Conservation (phyloP, 2,329 filamentous ascomycete species). For the Pseudopyricularia cyperi region DNA sequence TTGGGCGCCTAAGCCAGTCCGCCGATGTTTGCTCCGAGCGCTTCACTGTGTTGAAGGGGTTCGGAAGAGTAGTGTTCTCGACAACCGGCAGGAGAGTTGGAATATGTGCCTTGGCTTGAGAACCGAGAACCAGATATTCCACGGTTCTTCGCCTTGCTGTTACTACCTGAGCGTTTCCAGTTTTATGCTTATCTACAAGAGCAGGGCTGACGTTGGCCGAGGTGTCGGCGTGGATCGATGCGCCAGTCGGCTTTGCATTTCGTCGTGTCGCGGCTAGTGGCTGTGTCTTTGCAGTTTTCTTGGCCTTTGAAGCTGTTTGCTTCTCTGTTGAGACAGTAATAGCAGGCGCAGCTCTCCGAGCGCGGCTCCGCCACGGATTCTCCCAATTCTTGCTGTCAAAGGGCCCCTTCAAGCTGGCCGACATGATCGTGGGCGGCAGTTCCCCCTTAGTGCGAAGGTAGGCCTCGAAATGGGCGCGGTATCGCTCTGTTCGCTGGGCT, state of each 20-base stretch:
- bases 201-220: neutral
- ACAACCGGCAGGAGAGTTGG: neutral
- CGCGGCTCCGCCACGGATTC: conserved; percentile 31
- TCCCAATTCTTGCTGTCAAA: conserved; percentile 38
- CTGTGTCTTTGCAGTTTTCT: neutral
- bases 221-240: neutral
- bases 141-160: neutral
- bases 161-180: neutral
- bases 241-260: neutral
- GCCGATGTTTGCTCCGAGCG: neutral
- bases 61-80: neutral
- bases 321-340: neutral
- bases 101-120: neutral
- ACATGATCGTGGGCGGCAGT: conserved; percentile 40
- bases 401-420: conserved; percentile 48
- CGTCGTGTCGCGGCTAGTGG: neutral
- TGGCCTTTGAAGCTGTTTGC: neutral
- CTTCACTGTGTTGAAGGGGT: neutral
- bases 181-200: neutral
- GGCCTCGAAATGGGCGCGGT: conserved; percentile 46
- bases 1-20: conserved; percentile 1
- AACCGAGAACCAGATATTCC: too few relatives aligned
- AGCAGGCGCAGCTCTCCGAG: neutral
- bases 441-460: conserved; percentile 28
- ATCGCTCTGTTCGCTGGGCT: conserved; percentile 33